These are phyloP conservation scores for Hygrophoropsis aurantiaca DNA, from an alignment of 768 basidiomycete genomes.

Conservation along the genomic window DNA sequence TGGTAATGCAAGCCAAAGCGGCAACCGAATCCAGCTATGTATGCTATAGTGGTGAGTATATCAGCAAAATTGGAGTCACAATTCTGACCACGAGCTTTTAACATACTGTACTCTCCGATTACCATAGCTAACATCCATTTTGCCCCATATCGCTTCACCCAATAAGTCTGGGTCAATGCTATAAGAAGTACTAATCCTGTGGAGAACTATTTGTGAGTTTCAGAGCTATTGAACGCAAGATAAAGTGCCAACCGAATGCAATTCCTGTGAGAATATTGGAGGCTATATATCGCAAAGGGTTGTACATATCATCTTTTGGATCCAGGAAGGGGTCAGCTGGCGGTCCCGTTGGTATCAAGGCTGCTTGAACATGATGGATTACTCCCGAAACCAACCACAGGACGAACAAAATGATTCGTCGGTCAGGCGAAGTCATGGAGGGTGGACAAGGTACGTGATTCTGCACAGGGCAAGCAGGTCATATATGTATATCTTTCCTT, in stretches of 20 bases:
- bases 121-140: conserved; percentile 63
- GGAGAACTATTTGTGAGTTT: background rate
- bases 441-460: no score
- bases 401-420: no score
- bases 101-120: conserved; percentile 58
- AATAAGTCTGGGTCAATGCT: conserved; percentile 44
- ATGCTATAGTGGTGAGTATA: conserved; percentile 35
- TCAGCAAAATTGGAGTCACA: background rate
- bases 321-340: conserved; percentile 45
- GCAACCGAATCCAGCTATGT: conserved; percentile 52
- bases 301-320: conserved; percentile 52
- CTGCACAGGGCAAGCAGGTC: no score
- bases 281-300: conserved; percentile 56
- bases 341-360: conserved; percentile 1
- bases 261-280: conserved; percentile 52
- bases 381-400: background rate
- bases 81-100: background rate
- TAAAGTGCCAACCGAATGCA: conserved; percentile 40
- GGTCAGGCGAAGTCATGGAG: no score
- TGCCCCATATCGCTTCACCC: conserved; percentile 44
- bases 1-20: conserved; percentile 55
- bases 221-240: background rate
- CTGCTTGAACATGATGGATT: conserved; percentile 1
- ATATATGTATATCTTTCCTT: no score
- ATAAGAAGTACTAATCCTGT: conserved; percentile 39